Evolutionary conservation across 2,329 filamentous ascomycete species (phyloP).

Genomic region (Ophiostoma pallidulum): DNA sequence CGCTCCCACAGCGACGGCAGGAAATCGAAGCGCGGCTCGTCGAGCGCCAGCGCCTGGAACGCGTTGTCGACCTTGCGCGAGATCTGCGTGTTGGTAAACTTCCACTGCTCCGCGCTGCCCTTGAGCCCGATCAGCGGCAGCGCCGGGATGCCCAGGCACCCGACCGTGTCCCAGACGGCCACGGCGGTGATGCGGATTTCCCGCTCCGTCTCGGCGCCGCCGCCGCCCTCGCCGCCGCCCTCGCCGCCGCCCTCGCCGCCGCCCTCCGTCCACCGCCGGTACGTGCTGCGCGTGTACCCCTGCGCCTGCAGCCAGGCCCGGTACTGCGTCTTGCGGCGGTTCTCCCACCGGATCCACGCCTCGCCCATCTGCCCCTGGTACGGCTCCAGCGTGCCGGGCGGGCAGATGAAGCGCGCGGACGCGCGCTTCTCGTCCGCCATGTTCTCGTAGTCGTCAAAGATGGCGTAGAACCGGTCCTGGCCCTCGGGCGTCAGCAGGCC

Average conservation of each 20-base stretch:
- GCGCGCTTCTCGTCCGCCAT: slow-evolving; percentile 20
- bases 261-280: slow-evolving; percentile 6
- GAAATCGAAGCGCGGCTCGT: slow-evolving; percentile 36
- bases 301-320: slow-evolving; percentile 27
- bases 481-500: slow-evolving; percentile 34
- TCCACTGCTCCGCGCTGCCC: slow-evolving; percentile 26
- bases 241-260: too few relatives aligned
- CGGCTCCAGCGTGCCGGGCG: slow-evolving; percentile 14
- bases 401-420: slow-evolving; percentile 19
- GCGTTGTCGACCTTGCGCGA: slow-evolving; percentile 34
- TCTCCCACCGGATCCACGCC: slow-evolving; percentile 25
- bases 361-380: slow-evolving; percentile 21
- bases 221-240: too few relatives aligned
- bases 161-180: slow-evolving; percentile 43
- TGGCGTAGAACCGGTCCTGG: slow-evolving; percentile 32
- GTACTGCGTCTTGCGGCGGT: slow-evolving; percentile 26
- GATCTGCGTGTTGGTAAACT: slow-evolving; percentile 35
- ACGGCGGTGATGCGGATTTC: slow-evolving; percentile 37
- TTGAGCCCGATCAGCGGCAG: slow-evolving; percentile 29
- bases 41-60: slow-evolving; percentile 41
- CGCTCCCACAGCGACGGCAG: slow-evolving; percentile 34
- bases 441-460: slow-evolving; percentile 31
- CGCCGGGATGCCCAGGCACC: slow-evolving; percentile 34
- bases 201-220: slow-evolving; percentile 22
- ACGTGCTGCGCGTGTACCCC: slow-evolving; percentile 28